Conservation (phyloP, 2,329 filamentous ascomycete genomes). For the Salinomyces thailandicus region DNA sequence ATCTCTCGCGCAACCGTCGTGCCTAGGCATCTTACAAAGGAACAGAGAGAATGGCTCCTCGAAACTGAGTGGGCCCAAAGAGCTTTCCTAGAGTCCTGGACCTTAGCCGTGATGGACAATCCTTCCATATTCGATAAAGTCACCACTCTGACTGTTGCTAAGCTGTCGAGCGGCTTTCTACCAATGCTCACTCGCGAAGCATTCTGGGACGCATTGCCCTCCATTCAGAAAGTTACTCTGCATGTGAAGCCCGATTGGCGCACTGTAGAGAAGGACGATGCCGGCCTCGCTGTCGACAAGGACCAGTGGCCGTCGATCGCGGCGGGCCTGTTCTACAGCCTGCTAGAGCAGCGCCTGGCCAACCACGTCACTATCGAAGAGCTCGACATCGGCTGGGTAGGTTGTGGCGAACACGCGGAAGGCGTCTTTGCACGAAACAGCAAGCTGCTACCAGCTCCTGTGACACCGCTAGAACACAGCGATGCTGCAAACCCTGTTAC, state of each 20-base stretch:
- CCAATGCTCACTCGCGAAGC: constrained; percentile 44
- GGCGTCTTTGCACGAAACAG: constrained; percentile 53
- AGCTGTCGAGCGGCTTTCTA: constrained; percentile 53
- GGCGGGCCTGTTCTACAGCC: constrained; percentile 43
- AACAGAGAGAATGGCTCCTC: constrained; percentile 59
- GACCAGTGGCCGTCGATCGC: constrained; percentile 43
- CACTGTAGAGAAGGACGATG: constrained; percentile 43
- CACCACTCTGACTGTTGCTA: constrained; percentile 51
- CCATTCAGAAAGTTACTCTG: constrained; percentile 45
- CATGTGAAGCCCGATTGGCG: constrained; percentile 59
- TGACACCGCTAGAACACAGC: constrained; percentile 27
- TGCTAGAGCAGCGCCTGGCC: constrained; percentile 27
- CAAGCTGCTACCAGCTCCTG: constrained; percentile 52
- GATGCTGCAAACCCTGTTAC: constrained; percentile 6
- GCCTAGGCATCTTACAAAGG: constrained; percentile 46
- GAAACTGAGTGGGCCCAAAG: constrained; percentile 60
- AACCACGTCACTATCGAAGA: constrained; percentile 46
- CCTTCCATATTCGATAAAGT: constrained; percentile 43
- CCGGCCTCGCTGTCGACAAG: constrained; percentile 41
- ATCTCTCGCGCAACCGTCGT: constrained; percentile 31
- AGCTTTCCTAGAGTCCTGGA: constrained; percentile 58
- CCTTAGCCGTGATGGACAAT: constrained; percentile 55
- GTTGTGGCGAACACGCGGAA: constrained; percentile 56
- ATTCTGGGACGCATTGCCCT: constrained; percentile 52
- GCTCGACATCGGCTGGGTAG: constrained; percentile 56